A percentile compares a stretch with the other conserved stretches of the same genome.
Evolutionary conservation across 345 rosid genomes (phyloP).

Genomic region (Durio zibethinus): DNA sequence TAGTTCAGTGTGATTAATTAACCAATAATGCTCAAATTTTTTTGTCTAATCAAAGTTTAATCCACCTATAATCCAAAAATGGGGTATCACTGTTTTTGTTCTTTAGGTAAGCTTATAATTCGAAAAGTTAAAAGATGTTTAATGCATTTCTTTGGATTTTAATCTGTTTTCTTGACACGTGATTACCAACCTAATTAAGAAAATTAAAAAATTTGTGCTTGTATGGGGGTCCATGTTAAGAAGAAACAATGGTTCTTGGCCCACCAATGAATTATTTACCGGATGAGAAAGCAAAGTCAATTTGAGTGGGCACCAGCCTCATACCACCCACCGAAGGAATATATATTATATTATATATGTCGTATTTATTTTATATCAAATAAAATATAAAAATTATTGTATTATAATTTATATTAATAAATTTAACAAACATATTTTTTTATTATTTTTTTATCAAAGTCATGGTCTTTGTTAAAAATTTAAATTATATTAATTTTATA

Average conservation of each 20-base stretch:
- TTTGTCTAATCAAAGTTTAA: neutral
- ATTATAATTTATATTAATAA: no score
- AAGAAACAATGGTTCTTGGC: neutral
- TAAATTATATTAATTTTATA: no score
- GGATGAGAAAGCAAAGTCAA: conserved; percentile 3
- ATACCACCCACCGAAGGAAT: neutral
- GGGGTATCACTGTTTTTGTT: neutral
- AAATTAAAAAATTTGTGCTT: neutral
- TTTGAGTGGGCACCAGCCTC: conserved; percentile 5
- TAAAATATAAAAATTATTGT: no score
- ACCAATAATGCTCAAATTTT: neutral
- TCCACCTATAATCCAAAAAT: neutral
- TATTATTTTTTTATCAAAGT: no score
- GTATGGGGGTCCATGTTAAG: neutral
- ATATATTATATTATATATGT: no score
- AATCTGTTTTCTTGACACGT: neutral
- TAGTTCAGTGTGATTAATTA: neutral
- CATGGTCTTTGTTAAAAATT: no score
- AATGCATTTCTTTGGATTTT: neutral
- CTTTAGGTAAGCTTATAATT: conserved; percentile 1
- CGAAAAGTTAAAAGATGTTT: neutral
- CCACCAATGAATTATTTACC: neutral
- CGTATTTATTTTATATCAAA: no score
- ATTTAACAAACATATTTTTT: no score
- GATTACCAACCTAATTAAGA: neutral